Evolutionary conservation across 495 filamentous ascomycete genomes (phyloP).

Genomic region (Acidiella bohemica): DNA sequence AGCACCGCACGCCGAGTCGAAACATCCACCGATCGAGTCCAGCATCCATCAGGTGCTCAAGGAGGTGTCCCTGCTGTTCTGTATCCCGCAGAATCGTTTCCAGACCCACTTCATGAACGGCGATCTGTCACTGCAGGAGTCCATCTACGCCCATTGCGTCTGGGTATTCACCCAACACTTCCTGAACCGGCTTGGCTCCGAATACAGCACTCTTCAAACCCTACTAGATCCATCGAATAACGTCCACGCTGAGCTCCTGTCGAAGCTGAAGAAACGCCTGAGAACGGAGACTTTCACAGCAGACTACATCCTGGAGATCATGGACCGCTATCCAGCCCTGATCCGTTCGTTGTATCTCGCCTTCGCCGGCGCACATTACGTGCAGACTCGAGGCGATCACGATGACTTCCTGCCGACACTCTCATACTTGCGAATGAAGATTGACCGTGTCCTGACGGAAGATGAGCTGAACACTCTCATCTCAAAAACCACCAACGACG

Average conservation of each 20-base stretch:
- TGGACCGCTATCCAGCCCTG: slow-evolving; percentile 76
- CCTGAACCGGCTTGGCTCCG: slow-evolving; percentile 72
- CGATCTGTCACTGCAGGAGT: slow-evolving; percentile 83
- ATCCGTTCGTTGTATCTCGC: slow-evolving; percentile 79
- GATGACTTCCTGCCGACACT: slow-evolving; percentile 74
- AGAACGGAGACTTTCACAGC: slow-evolving; percentile 94
- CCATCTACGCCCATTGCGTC: slow-evolving; percentile 90
- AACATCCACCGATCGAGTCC: slow-evolving; percentile 69
- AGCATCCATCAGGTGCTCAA: slow-evolving; percentile 99
- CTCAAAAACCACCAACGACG: slow-evolving; percentile 66
- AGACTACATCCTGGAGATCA: slow-evolving; percentile 95
- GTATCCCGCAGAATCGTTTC: slow-evolving; percentile 92
- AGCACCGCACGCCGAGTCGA: slow-evolving; percentile 37
- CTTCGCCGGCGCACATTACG: slow-evolving; percentile 84
- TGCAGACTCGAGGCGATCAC: slow-evolving; percentile 61
- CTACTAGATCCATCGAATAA: slow-evolving; percentile 69
- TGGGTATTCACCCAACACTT: slow-evolving; percentile 98
- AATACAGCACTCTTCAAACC: slow-evolving; percentile 77
- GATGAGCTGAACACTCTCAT: slow-evolving; percentile 67
- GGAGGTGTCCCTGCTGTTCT: slow-evolving; percentile 92
- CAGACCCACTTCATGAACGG: slow-evolving; percentile 81
- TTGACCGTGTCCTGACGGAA: slow-evolving; percentile 66
- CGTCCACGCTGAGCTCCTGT: slow-evolving; percentile 75
- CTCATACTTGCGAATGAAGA: slow-evolving; percentile 57
- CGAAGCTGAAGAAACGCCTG: slow-evolving; percentile 89